Evolutionary conservation across 208 protist genomes (phyloP).

Genomic region (Leishmania martiniquensis): DNA sequence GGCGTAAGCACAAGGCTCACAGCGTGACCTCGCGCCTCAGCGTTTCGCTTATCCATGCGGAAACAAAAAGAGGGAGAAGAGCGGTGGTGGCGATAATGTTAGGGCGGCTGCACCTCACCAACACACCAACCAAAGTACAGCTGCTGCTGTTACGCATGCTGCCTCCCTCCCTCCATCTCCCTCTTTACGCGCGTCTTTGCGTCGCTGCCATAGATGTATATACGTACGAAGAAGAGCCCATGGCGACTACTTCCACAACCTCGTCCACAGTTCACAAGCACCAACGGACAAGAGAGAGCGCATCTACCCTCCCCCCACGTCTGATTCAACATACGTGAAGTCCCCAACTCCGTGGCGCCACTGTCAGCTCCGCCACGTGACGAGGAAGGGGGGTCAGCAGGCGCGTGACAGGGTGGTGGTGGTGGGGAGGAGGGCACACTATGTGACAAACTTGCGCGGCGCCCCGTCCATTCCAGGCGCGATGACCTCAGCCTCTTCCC

Average conservation of each 20-base stretch:
- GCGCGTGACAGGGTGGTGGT: background rate
- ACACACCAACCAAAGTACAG: too few species aligned
- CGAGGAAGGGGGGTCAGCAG: too few species aligned
- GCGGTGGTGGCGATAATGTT: background rate
- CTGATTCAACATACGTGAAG: too few species aligned
- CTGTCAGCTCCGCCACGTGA: too few species aligned
- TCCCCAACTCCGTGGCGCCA: too few species aligned
- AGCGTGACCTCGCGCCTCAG: too few species aligned
- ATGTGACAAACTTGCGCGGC: conserved; percentile 86
- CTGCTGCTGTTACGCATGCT: too few species aligned
- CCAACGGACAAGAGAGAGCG: background rate
- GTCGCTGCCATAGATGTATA: too few species aligned
- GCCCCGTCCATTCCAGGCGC: conserved; percentile 70
- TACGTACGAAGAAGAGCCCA: background rate
- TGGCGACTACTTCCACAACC: background rate
- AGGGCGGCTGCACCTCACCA: background rate
- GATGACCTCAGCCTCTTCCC: conserved; percentile 88
- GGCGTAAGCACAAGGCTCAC: too few species aligned
- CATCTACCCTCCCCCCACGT: too few species aligned
- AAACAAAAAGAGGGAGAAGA: background rate
- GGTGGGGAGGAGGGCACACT: conserved; percentile 2
- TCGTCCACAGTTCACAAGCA: background rate
- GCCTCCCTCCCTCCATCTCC: background rate
- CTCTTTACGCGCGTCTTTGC: background rate
- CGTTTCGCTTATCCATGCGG: background rate